phyloP scores from a whole-genome alignment of 1,139 yeast species.

The Blastobotrys aristatus region DNA sequence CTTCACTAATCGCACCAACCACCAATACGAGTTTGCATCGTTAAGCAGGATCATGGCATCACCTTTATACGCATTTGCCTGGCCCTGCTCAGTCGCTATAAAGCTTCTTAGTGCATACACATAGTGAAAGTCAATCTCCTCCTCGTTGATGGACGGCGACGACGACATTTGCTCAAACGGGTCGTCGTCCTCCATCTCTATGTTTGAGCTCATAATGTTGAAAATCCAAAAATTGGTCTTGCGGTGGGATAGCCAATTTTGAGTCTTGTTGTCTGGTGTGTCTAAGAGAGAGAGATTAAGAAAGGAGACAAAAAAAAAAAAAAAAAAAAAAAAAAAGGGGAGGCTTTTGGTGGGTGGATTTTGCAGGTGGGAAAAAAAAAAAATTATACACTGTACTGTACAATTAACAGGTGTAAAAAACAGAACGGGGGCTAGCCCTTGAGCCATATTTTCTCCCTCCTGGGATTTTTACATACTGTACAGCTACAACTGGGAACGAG shows the following conservation, averaged over 20 bases:
- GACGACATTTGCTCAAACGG: constrained; percentile 32
- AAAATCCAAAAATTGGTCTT: too few species aligned
- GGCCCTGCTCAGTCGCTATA: constrained; percentile 90
- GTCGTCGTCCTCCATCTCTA: constrained; percentile 23
- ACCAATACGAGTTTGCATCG: constrained; percentile 94
- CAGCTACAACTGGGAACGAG: too few species aligned
- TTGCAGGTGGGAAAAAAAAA: too few species aligned
- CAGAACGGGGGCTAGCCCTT: too few species aligned
- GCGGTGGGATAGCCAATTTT: too few species aligned
- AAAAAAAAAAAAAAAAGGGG: background rate
- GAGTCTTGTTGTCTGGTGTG: background rate
- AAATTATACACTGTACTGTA: too few species aligned
- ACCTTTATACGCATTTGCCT: constrained; percentile 72
- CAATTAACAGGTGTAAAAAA: too few species aligned
- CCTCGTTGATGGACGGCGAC: constrained; percentile 50
- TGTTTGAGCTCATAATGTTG: background rate
- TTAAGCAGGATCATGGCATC: constrained; percentile 78
- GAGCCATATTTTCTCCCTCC: too few species aligned
- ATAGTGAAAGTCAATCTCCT: constrained; percentile 77
- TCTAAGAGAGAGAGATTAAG: background rate
- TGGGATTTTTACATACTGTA: too few species aligned
- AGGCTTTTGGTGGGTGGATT: too few species aligned
- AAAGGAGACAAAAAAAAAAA: background rate
- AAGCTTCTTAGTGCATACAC: constrained; percentile 85
- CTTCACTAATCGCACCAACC: constrained; percentile 73